phyloP scores from a whole-genome alignment of 139 green algal species.

The Chlorokybus atmophyticus region DNA sequence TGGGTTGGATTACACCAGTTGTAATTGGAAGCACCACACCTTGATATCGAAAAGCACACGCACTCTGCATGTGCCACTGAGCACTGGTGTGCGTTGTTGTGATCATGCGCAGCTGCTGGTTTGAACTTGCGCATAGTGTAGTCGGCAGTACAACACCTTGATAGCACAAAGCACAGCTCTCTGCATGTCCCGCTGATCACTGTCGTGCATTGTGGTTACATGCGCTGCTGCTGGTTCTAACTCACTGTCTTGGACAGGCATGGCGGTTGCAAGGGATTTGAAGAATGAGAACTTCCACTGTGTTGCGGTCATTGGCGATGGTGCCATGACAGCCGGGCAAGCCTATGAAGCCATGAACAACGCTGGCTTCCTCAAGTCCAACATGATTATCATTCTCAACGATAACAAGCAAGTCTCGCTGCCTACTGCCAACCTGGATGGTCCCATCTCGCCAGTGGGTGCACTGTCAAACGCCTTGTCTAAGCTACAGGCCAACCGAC shows the following conservation, averaged over 20 bases:
- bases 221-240: not conserved
- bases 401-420: slow-evolving; percentile 99
- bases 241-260: slow-evolving; percentile 50
- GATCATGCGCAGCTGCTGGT: no score
- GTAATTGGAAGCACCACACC: no score
- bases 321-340: slow-evolving; percentile 96
- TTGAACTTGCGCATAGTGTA: no score
- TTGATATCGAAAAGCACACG: no score
- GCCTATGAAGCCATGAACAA: slow-evolving; percentile 99
- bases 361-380: slow-evolving; percentile 95
- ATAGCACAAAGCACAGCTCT: no score
- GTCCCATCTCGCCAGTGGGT: slow-evolving; percentile 65
- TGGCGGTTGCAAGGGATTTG: slow-evolving; percentile 89
- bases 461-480: slow-evolving; percentile 73
- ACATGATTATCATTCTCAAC: slow-evolving; percentile 99
- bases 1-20: no score
- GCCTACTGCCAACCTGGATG: slow-evolving; percentile 87
- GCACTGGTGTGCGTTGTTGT: no score
- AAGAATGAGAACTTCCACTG: slow-evolving; percentile 63
- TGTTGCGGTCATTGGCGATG: slow-evolving; percentile 91
- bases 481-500: slow-evolving; percentile 73
- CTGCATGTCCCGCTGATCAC: no score
- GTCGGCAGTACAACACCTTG: no score
- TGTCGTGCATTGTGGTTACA: no score
- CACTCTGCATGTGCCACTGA: no score